Percentiles rank a stretch among this genome's conserved stretches.
These are phyloP conservation scores for Podospora conica DNA, from an alignment of 495 filamentous ascomycete genomes.

Conservation along the genomic window DNA sequence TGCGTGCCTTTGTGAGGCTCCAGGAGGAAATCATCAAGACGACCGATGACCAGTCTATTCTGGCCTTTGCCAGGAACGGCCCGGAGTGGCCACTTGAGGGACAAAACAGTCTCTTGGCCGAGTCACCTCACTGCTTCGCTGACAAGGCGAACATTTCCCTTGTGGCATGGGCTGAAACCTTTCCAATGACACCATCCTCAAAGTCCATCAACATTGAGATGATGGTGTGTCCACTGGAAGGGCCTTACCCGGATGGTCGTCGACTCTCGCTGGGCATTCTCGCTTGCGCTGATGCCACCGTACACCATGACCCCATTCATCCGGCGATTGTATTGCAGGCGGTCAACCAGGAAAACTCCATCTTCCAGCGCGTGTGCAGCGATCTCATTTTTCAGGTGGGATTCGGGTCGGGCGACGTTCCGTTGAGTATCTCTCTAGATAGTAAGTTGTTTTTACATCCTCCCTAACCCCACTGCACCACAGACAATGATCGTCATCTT, in stretches of 20 bases:
- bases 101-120: neutral
- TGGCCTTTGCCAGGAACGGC: neutral
- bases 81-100: neutral
- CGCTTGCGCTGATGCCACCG: neutral
- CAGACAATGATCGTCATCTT: no score
- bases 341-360: neutral
- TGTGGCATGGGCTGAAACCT: neutral
- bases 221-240: neutral
- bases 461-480: no score
- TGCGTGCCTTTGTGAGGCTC: neutral
- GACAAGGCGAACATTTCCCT: neutral
- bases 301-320: neutral
- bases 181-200: neutral
- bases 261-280: neutral
- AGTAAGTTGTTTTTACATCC: neutral
- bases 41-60: neutral
- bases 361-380: neutral
- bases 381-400: neutral
- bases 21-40: neutral
- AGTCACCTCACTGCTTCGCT: neutral
- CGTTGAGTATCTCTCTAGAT: neutral
- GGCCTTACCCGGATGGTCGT: no score
- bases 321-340: neutral
- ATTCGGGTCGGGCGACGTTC: neutral
- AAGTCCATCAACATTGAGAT: neutral